Base-by-base conservation (phyloP, 2,329 filamentous ascomycete genomes). In the Thelonectria discophora region DNA sequence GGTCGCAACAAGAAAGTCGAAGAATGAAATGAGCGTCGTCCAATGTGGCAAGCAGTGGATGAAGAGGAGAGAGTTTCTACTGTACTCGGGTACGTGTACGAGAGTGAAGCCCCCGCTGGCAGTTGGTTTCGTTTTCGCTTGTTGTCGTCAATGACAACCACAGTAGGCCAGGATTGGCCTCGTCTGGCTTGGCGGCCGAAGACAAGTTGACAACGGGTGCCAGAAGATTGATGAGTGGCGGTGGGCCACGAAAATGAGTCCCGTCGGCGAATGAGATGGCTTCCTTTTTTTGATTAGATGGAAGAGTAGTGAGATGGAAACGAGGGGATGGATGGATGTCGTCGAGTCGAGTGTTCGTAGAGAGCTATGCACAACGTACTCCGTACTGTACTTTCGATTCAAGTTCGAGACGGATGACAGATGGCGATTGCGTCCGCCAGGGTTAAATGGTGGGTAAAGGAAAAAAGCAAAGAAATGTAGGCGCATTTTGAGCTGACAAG, bases 111-210 rank as follows among this genome's bases (percentile, higher is more conserved):
- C 17, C 20, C 15, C 24, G 52, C 13, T 18, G 34, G 34, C 48
- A 40, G n/a, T 8, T 24, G 24, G 51, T 18, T 37, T 43, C 53
- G 53, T 37, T 42, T 57, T 57, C 55, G 55, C 37, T 57, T 45
- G 32, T 39, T 47, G 55, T 57, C 55, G 55, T 57, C 55, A 57
- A 57, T 34, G 55, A 57, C 55, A 57, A 57, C 55, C 37, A 50
- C 27, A 27, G 42, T 46, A 47, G 45, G 13, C 45, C 45, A 47
- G 21, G 45, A 30, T n/a, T 13, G 45, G 45, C 13, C n/a, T 47
- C 42, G 42, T 46, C 42, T 46, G 42, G 42, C 42, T 46, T 46
- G 20, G 42, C 45, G 45, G 18, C 21, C 6, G 45, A n/a, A 13
- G 51, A 17, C 27, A 15, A 34, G 45, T 12, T 9, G 51, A 17